Evolutionary conservation across 768 basidiomycete species (phyloP), one percentile per base, ranked within the genome.

Genomic region (Hygrophorus russula): DNA sequence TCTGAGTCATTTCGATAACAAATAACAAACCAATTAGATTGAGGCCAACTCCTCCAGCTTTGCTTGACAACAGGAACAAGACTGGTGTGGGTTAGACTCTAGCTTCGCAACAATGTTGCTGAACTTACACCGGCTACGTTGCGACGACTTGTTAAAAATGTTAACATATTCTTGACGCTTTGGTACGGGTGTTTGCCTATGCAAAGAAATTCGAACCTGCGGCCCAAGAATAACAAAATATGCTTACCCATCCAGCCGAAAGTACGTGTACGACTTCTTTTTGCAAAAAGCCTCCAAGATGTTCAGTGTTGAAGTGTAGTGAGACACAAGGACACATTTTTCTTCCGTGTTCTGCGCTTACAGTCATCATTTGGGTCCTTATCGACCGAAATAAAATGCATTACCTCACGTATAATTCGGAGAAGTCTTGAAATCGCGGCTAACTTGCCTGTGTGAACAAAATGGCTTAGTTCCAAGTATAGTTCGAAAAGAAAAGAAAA

Each of bases 311-410:
- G 85, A 82, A 0, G 93, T 98, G 55, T 86, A 99, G 57, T 98
- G 93, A n/a, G 92, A 97, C 28, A 94, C 88, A 33, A 99, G 63
- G 28, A 97, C 84, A 53, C 90, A 85, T 73, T 99, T 99, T 64
- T 99, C 94, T 32, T 85, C 80, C 0, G 88, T 91, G 29, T 68
- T 65, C 80, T 88, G 46, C 45, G 14, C 6, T 52, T 18, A 30
- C 30, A 7, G 48, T 6, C 39, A 32, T 8, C 15, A 15, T 30
- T 28, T 24, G 9, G 9, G 29, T 38, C 5, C 15, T 24, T 24
- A 24, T 24, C 24, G 24, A 17, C 20, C 11, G 45, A 44, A 24
- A 20, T 24, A 12, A 15, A 3, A 35, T 28, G 8, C 4, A 41
- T 11, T 51, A 83, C 87, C 59, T 76, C 69, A 42, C 70, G 69